phyloP scores from a whole-genome alignment of 495 filamentous ascomycete species.

The Penicillium ochrochloron region DNA sequence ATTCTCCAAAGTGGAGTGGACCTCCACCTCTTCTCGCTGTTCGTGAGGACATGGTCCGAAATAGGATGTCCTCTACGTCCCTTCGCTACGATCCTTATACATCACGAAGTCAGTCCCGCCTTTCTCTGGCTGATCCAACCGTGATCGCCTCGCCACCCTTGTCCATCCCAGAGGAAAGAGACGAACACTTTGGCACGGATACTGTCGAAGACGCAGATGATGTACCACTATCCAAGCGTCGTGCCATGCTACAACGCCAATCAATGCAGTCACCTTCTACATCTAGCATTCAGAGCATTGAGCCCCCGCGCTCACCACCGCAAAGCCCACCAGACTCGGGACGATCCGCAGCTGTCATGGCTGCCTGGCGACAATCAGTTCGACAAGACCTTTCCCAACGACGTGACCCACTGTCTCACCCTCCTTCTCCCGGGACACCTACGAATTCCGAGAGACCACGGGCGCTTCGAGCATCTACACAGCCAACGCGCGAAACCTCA shows the following conservation, averaged over 20 bases:
- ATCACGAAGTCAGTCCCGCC: slow-evolving; percentile 36
- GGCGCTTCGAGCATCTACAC: slow-evolving; percentile 33
- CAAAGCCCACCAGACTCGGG: slow-evolving; percentile 36
- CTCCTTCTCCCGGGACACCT: slow-evolving; percentile 16
- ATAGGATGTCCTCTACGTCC: slow-evolving; percentile 46
- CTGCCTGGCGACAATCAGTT: slow-evolving; percentile 76
- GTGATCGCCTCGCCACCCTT: slow-evolving; percentile 24
- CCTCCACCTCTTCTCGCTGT: slow-evolving; percentile 47
- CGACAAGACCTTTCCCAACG: slow-evolving; percentile 61
- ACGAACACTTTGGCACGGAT: slow-evolving; percentile 10
- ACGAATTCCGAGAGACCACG: slow-evolving; percentile 26
- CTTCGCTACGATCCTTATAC: slow-evolving; percentile 42
- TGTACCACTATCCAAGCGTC: slow-evolving; percentile 74
- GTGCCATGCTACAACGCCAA: slow-evolving; percentile 51
- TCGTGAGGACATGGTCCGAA: slow-evolving; percentile 45
- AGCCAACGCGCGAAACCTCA: slow-evolving; percentile 38
- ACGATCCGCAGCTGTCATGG: slow-evolving; percentile 64
- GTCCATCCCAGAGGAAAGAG: slow-evolving; percentile 41
- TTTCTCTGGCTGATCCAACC: slow-evolving; percentile 30
- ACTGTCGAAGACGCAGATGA: slow-evolving; percentile 56
- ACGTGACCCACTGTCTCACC: slow-evolving; percentile 40
- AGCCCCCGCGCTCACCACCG: slow-evolving; percentile 25
- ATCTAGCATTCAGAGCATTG: slow-evolving; percentile 20
- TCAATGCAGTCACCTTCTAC: slow-evolving; percentile 26
- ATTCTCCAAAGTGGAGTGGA: slow-evolving; percentile 38